Base-by-base conservation (phyloP, 2,329 filamentous ascomycete species). In the Xylaria sp. region DNA sequence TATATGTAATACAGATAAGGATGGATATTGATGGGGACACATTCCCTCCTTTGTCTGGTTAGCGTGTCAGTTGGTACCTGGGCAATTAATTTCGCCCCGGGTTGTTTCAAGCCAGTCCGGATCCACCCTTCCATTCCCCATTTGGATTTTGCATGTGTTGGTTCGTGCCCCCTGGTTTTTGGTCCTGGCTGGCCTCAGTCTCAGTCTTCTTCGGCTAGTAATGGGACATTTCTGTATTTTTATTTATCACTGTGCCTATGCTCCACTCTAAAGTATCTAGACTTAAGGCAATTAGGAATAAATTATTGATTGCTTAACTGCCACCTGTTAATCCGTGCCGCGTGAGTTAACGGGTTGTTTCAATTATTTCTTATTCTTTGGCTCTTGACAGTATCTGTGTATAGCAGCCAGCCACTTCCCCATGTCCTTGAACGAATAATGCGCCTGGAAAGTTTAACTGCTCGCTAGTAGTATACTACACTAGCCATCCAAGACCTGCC, bases 401-500 rank as follows among this genome's bases (percentile, higher is more conserved):
- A 28, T n/a, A 7, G 23, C 15, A 31, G 20, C 36, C 15, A 10
- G 39, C 23, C 20, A 43, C 36, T 20, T 18, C 13, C 36, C 55
- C 36, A 4, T 43, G 23, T 58, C 56, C 39, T 28, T 43, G 56
- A 25, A 28, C 28, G 28, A 28, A 28, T 28, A 18, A 31, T 33
- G 20, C 20, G 55, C 20, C 36, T 18, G 5, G 33, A 20, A n/a
- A 57, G 36, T 43, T 28, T 28, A 28, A 41, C n/a, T n/a, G 13
- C 18, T 13, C n/a, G 20, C 10, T 23, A 10, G 28, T 18, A 18
- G 13, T 43, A 13, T 12, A 15, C 13, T 46, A 46, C 41, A 46
- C 41, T 46, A 57, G 36, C 39, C 18, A 59, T 58, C 43, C 25
- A 56, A 60, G 66, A 56, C 57, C 43, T 68, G 33, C 62, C 57